Conservation (phyloP, 2,329 filamentous ascomycete species). For the Colletotrichum gloeosporioides region DNA sequence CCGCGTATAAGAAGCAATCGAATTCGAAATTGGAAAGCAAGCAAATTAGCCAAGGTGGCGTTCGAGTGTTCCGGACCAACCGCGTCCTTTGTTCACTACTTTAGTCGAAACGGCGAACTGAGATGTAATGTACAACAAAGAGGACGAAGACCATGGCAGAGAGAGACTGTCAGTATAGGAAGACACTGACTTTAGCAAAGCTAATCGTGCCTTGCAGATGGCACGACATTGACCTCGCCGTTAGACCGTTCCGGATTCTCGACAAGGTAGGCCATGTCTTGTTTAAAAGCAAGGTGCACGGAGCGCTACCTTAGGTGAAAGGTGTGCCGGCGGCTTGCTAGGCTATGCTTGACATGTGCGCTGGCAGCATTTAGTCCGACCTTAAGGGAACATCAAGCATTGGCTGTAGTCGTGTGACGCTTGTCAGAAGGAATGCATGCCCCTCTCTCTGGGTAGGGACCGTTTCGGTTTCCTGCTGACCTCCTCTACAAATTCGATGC, state of each 20-base stretch:
- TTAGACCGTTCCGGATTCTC: constrained; percentile 5
- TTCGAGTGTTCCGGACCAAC: background rate
- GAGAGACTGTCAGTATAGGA: background rate
- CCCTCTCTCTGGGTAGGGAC: background rate
- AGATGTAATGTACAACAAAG: constrained; percentile 6
- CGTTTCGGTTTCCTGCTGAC: constrained; percentile 14
- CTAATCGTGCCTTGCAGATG: constrained; percentile 21
- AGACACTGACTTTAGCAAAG: constrained; percentile 14
- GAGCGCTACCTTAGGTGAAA: constrained; percentile 15
- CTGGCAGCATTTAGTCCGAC: constrained; percentile 6
- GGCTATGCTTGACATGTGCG: constrained; percentile 20
- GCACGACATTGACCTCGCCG: constrained; percentile 20
- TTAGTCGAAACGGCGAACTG: background rate
- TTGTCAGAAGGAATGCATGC: constrained; percentile 13
- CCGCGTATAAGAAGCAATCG: background rate
- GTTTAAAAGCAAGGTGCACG: constrained; percentile 9
- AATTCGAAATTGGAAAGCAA: background rate
- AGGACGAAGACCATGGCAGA: background rate
- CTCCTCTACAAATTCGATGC: background rate
- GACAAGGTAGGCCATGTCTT: constrained; percentile 8
- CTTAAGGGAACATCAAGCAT: constrained; percentile 5
- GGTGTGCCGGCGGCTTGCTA: constrained; percentile 6
- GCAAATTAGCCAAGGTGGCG: background rate
- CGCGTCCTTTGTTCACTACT: background rate
- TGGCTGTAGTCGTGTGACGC: constrained; percentile 10